Conservation (phyloP, 108 stramenopile species). For the Skeletonema tropicum region DNA sequence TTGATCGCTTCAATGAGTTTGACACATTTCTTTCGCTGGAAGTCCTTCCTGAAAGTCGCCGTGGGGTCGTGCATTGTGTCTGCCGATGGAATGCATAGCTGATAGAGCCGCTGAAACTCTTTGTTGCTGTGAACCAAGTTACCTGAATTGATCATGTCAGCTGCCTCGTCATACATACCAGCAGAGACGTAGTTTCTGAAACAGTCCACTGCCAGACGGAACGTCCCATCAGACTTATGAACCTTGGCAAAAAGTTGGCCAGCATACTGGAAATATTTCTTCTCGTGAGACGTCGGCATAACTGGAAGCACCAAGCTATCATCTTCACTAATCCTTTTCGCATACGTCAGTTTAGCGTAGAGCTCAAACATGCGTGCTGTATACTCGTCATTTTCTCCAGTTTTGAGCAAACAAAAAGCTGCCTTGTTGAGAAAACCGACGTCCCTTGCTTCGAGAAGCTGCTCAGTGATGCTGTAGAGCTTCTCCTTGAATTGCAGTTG, state of each 20-base stretch:
- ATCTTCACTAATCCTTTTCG: conserved; percentile 9
- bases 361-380: conserved; percentile 51
- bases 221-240: not conserved
- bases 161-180: conserved; percentile 20
- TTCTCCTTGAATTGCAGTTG: conserved; percentile 14
- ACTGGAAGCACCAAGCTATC: conserved; percentile 1
- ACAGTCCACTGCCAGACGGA: conserved; percentile 8
- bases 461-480: conserved; percentile 26
- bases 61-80: conserved; percentile 15
- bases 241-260: conserved; percentile 27
- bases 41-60: conserved; percentile 8
- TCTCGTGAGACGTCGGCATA: conserved; percentile 25
- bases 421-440: conserved; percentile 49
- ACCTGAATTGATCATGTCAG: conserved; percentile 13
- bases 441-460: conserved; percentile 44
- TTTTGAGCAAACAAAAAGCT: conserved; percentile 41
- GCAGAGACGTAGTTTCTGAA: conserved; percentile 39
- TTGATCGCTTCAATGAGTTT: conserved; percentile 1
- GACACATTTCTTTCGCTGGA: conserved; percentile 3
- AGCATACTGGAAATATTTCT: conserved; percentile 40
- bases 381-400: conserved; percentile 31
- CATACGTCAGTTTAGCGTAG: conserved; percentile 28
- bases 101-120: conserved; percentile 13
- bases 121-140: conserved; percentile 5
- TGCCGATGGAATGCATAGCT: conserved; percentile 3